A percentile compares a stretch with the other conserved stretches of the same genome.
phyloP scores from a whole-genome alignment of 257 asterid genomes.

The Vinca minor region DNA sequence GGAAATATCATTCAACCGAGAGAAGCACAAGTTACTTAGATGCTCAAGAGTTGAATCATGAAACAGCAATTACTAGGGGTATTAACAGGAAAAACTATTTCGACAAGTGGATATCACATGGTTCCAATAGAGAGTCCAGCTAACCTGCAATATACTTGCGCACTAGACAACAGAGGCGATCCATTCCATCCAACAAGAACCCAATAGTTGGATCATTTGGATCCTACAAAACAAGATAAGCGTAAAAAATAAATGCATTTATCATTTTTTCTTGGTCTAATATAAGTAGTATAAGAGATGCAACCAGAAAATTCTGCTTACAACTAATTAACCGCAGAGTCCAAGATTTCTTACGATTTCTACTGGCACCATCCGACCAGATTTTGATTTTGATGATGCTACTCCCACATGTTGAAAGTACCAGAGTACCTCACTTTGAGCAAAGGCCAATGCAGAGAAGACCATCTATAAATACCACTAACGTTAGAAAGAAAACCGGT shows the following conservation, averaged over 20 bases:
- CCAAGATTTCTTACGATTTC: constrained; percentile 65
- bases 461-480: constrained; percentile 73
- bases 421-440: constrained; percentile 96
- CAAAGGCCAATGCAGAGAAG: constrained; percentile 91
- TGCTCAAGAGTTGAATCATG: too few species aligned
- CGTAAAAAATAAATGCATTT: constrained; percentile 4
- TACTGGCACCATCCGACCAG: constrained; percentile 63
- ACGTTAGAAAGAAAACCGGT: constrained; percentile 6
- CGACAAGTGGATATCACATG: neutral
- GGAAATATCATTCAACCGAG: neutral
- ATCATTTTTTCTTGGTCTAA: constrained; percentile 5
- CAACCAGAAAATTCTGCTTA: neutral
- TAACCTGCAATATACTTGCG: constrained; percentile 98
- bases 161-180: constrained; percentile 84
- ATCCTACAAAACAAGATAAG: constrained; percentile 50
- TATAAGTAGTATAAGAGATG: constrained; percentile 6
- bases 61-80: too few species aligned
- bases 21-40: neutral
- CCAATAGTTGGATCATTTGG: constrained; percentile 98
- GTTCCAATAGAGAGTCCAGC: constrained; percentile 18
- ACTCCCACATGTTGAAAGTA: constrained; percentile 92
- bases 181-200: constrained; percentile 91
- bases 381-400: constrained; percentile 67
- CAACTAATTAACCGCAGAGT: constrained; percentile 5
- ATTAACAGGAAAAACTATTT: neutral